phyloP scores from a whole-genome alignment of 2,329 filamentous ascomycete genomes.

The Fusarium napiforme region DNA sequence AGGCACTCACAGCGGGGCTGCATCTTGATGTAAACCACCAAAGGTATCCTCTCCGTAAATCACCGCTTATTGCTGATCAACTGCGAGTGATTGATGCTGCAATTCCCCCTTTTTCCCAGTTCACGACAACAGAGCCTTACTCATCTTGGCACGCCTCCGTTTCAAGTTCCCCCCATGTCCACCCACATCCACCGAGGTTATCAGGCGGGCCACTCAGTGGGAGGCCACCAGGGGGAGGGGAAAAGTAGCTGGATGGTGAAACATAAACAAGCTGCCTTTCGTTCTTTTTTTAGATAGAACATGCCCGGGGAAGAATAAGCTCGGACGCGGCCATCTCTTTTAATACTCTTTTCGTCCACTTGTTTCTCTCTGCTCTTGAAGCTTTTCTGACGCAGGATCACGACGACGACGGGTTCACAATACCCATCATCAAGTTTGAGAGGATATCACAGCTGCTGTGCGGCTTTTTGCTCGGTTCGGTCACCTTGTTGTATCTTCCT shows the following conservation, averaged over 20 bases:
- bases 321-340: conserved; percentile 19
- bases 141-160: conserved; percentile 20
- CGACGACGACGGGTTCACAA: conserved; percentile 1
- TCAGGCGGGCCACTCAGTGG: conserved; percentile 11
- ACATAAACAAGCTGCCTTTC: conserved; percentile 26
- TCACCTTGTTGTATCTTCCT: conserved; percentile 6
- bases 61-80: conserved; percentile 16
- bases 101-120: not conserved
- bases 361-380: conserved; percentile 2
- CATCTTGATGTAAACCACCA: conserved; percentile 5
- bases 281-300: conserved; percentile 32
- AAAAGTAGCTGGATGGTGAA: conserved; percentile 19
- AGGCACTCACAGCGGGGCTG: not conserved
- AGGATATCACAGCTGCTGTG: conserved; percentile 36
- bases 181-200: conserved; percentile 5
- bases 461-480: conserved; percentile 20
- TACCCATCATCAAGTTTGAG: conserved; percentile 14
- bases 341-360: conserved; percentile 16
- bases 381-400: conserved; percentile 16
- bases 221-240: conserved; percentile 12
- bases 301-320: conserved; percentile 24
- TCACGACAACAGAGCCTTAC: not conserved
- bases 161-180: conserved; percentile 16
- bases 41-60: not conserved
- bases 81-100: not conserved